Evolutionary conservation across 805 yeast species (phyloP), one percentile per base, ranked within the genome.

Genomic region (Candida boidinii): DNA sequence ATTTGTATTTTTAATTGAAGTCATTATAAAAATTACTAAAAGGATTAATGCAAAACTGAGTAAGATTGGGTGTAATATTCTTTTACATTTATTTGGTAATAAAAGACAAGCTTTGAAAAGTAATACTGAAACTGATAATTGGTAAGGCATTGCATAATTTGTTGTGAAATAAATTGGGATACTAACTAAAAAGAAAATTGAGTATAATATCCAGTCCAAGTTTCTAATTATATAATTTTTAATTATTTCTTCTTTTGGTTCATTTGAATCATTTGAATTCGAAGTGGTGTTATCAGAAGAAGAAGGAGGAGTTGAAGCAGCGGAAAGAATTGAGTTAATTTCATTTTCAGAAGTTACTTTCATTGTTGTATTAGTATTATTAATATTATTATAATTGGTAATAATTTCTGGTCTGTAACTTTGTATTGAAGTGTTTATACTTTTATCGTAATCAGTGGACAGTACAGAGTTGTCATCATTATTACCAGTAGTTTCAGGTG

Each of bases 21-120:
- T 68, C 12, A 79, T 69, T 8, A 83, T 66, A 49, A 70, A 79
- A 44, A 75, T 76, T 10, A 76, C 62, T 18, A 83, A 60, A 45
- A 80, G 62, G n/a, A 79, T 70, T n/a, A 69, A 44, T 1, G 71
- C 76, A 5, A 85, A 79, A 39, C 78, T 72, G 20, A 79, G 62
- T 31, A 83, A 57, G 22, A 83, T 80, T 0, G 94, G 94, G 48
- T 83, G 92, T 12, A 81, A 63, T 31, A 61, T 68, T 49, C 56
- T 66, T 48, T 64, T 68, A 56, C 46, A 69, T 37, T 45, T 62
- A 17, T 59, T 72, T 45, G 76, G 78, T 24, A 64, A 42, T 10
- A 54, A 37, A 42, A 59, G 66, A 15, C 70, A 60, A 16, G 66
- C 54, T 38, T 69, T 65, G 51, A 77, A 82, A 16, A 76, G 58